A percentile compares a stretch with the other conserved stretches of the same genome.
Conservation (phyloP, 805 yeast species). For the Ogataea ramenticola region DNA sequence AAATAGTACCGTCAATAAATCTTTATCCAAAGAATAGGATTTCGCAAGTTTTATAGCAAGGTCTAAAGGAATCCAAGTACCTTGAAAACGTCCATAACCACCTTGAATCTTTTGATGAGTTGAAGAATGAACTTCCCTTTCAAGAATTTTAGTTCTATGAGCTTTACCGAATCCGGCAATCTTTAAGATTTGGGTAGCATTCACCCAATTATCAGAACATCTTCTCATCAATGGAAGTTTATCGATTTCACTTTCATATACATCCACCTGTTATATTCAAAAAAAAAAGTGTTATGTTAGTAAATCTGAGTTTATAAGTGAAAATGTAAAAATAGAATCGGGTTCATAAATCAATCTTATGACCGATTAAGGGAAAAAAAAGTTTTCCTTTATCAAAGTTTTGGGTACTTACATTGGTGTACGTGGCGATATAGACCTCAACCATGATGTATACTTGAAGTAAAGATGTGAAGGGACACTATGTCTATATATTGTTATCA, state of each 20-base stretch:
- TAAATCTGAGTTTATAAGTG: not conserved
- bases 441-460: conserved; percentile 9
- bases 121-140: conserved; percentile 62
- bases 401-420: conserved; percentile 31
- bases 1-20: conserved; percentile 45
- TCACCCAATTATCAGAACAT: conserved; percentile 88
- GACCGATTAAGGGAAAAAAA: not conserved
- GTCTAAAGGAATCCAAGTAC: conserved; percentile 75
- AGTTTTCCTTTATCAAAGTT: not conserved
- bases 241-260: conserved; percentile 55
- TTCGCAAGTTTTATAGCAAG: conserved; percentile 55
- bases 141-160: conserved; percentile 68
- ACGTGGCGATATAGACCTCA: conserved; percentile 34
- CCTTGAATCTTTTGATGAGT: conserved; percentile 76
- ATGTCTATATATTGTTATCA: too few relatives aligned
- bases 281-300: not conserved
- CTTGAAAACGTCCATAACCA: conserved; percentile 80
- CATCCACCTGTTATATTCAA: conserved; percentile 29
- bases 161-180: conserved; percentile 76
- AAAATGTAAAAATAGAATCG: too few relatives aligned
- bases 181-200: conserved; percentile 76
- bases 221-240: conserved; percentile 86
- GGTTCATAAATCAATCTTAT: too few relatives aligned
- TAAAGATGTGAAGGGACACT: too few relatives aligned
- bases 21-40: conserved; percentile 42